These are phyloP conservation scores for Filobasidium wieringae DNA, from an alignment of 768 basidiomycete species.

Conservation along the genomic window DNA sequence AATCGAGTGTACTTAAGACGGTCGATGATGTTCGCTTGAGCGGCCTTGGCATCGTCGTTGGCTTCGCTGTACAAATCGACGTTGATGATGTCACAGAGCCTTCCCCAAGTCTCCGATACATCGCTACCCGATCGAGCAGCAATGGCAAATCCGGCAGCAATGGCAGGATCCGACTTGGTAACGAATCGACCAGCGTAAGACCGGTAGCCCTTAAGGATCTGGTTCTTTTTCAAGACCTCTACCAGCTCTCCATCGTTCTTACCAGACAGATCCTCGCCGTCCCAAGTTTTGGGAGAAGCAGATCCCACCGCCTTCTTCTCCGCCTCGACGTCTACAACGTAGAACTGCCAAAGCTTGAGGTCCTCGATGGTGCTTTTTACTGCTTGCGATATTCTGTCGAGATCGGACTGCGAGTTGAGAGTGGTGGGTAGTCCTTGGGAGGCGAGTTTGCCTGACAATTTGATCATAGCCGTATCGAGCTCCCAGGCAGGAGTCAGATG, in stretches of 20 bases:
- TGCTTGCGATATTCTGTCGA: constrained; percentile 54
- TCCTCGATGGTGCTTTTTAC: constrained; percentile 53
- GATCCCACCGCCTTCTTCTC: constrained; percentile 51
- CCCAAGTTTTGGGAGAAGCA: constrained; percentile 49
- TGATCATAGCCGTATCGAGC: constrained; percentile 71
- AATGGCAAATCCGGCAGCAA: constrained; percentile 64
- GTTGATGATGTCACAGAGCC: constrained; percentile 74
- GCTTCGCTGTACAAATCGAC: constrained; percentile 76
- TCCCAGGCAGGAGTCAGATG: constrained; percentile 87
- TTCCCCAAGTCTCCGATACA: constrained; percentile 60
- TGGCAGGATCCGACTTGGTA: constrained; percentile 47
- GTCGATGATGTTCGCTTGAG: constrained; percentile 61
- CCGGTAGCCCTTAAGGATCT: constrained; percentile 51
- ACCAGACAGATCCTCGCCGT: constrained; percentile 49
- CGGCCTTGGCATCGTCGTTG: constrained; percentile 66
- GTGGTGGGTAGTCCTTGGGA: constrained; percentile 59
- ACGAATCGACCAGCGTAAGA: constrained; percentile 53
- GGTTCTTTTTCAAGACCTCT: constrained; percentile 46
- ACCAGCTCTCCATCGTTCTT: constrained; percentile 59
- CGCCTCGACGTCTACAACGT: constrained; percentile 62
- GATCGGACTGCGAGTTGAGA: constrained; percentile 55
- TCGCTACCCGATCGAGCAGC: constrained; percentile 48
- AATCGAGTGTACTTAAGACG: constrained; percentile 69
- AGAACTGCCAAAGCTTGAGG: constrained; percentile 83
- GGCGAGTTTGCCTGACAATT: constrained; percentile 59